Base-by-base conservation (phyloP, 2,329 filamentous ascomycete genomes). In the Lizonia empirigonia region DNA sequence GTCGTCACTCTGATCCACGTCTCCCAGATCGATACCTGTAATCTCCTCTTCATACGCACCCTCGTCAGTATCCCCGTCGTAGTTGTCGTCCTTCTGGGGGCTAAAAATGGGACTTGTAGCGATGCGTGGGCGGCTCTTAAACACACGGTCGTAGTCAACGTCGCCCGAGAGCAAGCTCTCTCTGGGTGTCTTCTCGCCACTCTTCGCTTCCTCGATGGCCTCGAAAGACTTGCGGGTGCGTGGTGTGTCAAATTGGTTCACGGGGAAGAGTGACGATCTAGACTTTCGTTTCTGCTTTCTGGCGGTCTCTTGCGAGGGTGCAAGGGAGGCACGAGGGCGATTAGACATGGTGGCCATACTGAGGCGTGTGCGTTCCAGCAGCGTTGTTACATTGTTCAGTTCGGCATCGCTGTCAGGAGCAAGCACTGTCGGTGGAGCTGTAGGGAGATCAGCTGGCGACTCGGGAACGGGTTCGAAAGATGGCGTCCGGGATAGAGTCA, bases 41-140 rank as follows among this genome's bases (percentile, higher is more conserved):
- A 69, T 62, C 3, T 63, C 68, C 24, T 65, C 65, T 13, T 64
- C 62, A 44, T 51, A 62, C 18, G 50, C 56, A 6, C 47, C 48
- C 13, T 50, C 53, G 8, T 54, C 39, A 6, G 15, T 46, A 44
- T 49, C 48, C 13, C 44, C 58, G 8, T 55, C 58, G 26, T 12
- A 12, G 39, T 48, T 13, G 1, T 18, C 37, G 13, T 50, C 45
- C 26, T 44, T 53, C 15, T 50, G 39, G 2, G 69, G 68, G 44
- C 61, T 64, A 39, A 69, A 70, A 1, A 85, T 70, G 1, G 91
- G 91, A 69, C 91, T 96, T 9, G 84, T 83, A 58, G 87, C 86
- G 59, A 97, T 85, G 71, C 86, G 88, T 0, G 92, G 92, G 58
- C 92, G 76, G 57, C 89, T 92, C 74, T 87, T 90, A 70, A 97